Base-by-base conservation (phyloP, 2,329 filamentous ascomycete species). In the Neurospora sp. region DNA sequence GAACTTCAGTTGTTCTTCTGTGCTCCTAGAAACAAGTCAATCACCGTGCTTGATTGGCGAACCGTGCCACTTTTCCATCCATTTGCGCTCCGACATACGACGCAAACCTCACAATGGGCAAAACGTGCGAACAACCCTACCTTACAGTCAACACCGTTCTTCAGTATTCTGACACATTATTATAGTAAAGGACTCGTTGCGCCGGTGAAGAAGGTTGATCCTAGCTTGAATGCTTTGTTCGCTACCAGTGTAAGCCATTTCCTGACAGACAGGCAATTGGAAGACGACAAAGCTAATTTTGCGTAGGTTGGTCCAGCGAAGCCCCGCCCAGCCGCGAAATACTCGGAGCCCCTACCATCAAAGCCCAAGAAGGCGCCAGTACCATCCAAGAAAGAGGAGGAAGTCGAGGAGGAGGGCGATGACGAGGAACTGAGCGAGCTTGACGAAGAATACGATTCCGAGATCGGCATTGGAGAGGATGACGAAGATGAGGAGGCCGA, bases 201-300 rank as follows among this genome's bases (percentile, higher is more conserved):
- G 72, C 80, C 83, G 41, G 80, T 82, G 70, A 86, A 86, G 78
- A 83, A 84, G 71, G 83, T 93, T 71, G 91, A 93, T 82, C 89
- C 91, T 78, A 82, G 84, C 69, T 83, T 93, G 74, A 85, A 89
- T 76, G 88, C 89, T 72, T 84, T 93, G 46, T 93, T 93, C 81
- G 85, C 89, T 70, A 83, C 85, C 70, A 93, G 91, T 83, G 91
- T 92, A 85, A 82, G 89, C 85, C 28, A 39, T 10, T 37, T 28
- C 17, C 2, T 36, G 57, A 37, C 36, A 17, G 15, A 62, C 23
- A 62, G 15, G 15, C 38, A 68, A 66, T 68, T 66, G 38, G 67
- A 38, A 19, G 52, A 41, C 41, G 6, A 28, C 41, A 66, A 28
- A 41, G 36, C 74, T 78, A 71, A 77, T 65, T 19, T 28, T 70